These are phyloP conservation scores for Cyberlindnera mycetangii DNA, from an alignment of 805 yeast species.

Conservation along the genomic window DNA sequence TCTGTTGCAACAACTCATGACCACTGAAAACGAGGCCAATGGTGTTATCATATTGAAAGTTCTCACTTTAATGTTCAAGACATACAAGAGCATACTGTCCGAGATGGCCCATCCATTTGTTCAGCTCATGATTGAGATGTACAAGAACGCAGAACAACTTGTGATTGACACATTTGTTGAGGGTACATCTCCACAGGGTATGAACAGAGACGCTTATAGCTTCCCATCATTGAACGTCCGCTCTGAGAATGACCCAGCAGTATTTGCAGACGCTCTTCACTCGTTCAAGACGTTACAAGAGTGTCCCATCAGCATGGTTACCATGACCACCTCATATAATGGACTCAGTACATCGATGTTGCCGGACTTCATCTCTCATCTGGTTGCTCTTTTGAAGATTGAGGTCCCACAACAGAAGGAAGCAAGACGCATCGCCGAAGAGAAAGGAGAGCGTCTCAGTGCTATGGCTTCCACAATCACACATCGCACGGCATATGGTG, in stretches of 20 bases:
- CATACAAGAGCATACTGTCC: conserved; percentile 64
- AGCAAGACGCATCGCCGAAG: conserved; percentile 57
- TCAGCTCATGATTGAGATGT: conserved; percentile 69
- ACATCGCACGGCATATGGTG: conserved; percentile 79
- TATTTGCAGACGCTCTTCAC: conserved; percentile 61
- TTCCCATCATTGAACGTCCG: conserved; percentile 37
- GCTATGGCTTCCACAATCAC: conserved; percentile 72
- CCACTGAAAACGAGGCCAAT: conserved; percentile 89
- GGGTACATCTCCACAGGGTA: conserved; percentile 15
- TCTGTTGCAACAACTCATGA: conserved; percentile 55
- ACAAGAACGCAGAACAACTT: conserved; percentile 73
- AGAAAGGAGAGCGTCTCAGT: conserved; percentile 57
- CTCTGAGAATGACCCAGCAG: conserved; percentile 41
- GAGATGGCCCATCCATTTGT: conserved; percentile 79
- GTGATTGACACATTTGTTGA: conserved; percentile 66
- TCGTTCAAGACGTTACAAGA: conserved; percentile 93
- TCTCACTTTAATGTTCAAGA: conserved; percentile 79
- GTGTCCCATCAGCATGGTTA: conserved; percentile 95
- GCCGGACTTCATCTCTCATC: conserved; percentile 76
- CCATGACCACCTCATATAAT: conserved; percentile 85
- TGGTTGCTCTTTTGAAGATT: conserved; percentile 66
- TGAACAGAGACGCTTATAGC: conserved; percentile 34
- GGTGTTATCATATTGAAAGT: conserved; percentile 90
- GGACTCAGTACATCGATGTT: conserved; percentile 67
- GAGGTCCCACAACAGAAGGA: conserved; percentile 80